Percentiles rank a stretch among this genome's conserved stretches.
Conservation (phyloP, 1,284 basidiomycete genomes). For the Pyrrhoderma noxium region DNA sequence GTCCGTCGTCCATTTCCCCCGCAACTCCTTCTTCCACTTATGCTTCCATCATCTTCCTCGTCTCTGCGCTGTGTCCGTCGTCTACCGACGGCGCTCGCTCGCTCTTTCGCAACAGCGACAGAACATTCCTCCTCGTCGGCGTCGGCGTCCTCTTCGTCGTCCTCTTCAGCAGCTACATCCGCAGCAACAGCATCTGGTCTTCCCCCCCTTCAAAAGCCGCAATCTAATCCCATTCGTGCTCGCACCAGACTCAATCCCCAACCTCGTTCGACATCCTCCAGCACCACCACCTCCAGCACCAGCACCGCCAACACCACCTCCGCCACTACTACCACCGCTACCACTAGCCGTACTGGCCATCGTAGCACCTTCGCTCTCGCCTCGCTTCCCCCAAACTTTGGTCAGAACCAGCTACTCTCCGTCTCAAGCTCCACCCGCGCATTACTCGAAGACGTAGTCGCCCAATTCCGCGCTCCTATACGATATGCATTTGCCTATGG, state of each 20-base stretch:
- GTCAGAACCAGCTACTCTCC: constrained; percentile 72
- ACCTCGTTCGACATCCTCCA: no score
- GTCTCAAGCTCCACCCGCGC: constrained; percentile 71
- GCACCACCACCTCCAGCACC: no score
- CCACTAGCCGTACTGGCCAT: constrained; percentile 30
- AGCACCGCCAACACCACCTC: no score
- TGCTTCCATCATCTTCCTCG: constrained; percentile 4
- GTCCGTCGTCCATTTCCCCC: no score
- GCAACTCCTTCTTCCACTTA: no score
- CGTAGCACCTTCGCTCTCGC: constrained; percentile 36
- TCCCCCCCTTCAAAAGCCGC: constrained; percentile 10
- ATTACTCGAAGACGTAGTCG: constrained; percentile 70
- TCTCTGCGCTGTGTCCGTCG: constrained; percentile 11
- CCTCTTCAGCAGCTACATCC: no score
- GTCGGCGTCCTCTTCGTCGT: no score
- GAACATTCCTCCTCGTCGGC: constrained; percentile 10
- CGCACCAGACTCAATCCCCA: constrained; percentile 29
- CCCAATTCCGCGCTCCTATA: constrained; percentile 76
- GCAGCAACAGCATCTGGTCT: not conserved
- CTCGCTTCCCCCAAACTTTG: constrained; percentile 62
- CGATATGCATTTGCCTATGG: constrained; percentile 93
- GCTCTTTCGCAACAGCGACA: constrained; percentile 17
- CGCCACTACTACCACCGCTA: no score
- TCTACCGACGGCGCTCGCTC: constrained; percentile 5
- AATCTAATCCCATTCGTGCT: not conserved